phyloP scores from a whole-genome alignment of 2,329 filamentous ascomycete genomes.

The Cladophialophora psammophila region DNA sequence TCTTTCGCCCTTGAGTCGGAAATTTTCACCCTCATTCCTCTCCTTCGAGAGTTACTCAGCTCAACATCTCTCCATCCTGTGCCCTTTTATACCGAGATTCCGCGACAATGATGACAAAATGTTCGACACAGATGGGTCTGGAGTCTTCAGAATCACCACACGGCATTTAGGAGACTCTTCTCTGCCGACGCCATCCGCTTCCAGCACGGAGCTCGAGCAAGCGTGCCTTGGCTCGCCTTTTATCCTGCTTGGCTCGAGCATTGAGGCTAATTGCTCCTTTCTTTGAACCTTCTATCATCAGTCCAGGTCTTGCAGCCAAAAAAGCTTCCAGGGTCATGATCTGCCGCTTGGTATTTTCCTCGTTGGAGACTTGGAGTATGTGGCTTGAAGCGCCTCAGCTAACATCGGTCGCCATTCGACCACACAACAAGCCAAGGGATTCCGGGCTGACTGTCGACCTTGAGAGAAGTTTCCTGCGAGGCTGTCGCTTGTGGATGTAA shows the following conservation, averaged over 20 bases:
- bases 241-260: constrained; percentile 22
- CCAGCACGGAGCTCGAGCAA: constrained; percentile 16
- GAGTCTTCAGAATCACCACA: background rate
- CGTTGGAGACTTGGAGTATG: background rate
- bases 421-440: constrained; percentile 1
- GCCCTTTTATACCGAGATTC: background rate
- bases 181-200: constrained; percentile 19
- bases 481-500: constrained; percentile 9
- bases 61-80: background rate
- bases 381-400: background rate
- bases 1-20: background rate
- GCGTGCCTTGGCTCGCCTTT: constrained; percentile 14
- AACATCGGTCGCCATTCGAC: constrained; percentile 2
- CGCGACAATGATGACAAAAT: constrained; percentile 5
- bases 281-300: background rate
- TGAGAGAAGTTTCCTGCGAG: background rate
- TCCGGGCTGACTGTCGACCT: constrained; percentile 24
- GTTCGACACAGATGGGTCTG: background rate
- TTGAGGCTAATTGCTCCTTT: constrained; percentile 18
- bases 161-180: constrained; percentile 13
- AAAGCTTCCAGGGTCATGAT: constrained; percentile 1
- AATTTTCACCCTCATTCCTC: background rate
- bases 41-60: background rate
- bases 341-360: constrained; percentile 7
- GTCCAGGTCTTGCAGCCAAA: background rate